Percentiles rank a stretch among this genome's conserved stretches.
These are phyloP conservation scores for Fusarium sublunatum DNA, from an alignment of 2,329 filamentous ascomycete species.

Conservation along the genomic window DNA sequence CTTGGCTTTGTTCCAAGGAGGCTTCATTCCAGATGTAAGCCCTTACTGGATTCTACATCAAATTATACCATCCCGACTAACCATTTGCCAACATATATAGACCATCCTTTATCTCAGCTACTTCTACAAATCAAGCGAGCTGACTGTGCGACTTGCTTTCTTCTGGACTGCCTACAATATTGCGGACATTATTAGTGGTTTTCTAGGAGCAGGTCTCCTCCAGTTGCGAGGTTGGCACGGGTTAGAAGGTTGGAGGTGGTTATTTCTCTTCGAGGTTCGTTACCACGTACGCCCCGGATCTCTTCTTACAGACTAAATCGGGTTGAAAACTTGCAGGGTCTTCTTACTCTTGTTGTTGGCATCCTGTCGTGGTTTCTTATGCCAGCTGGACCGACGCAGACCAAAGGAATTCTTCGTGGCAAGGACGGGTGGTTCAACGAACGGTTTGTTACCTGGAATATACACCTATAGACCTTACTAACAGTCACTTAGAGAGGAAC, in stretches of 20 bases:
- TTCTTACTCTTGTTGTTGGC: slow-evolving; percentile 47
- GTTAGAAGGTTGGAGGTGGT: slow-evolving; percentile 68
- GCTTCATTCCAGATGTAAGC: slow-evolving; percentile 36
- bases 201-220: slow-evolving; percentile 60
- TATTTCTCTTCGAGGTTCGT: slow-evolving; percentile 57
- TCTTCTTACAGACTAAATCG: neutral
- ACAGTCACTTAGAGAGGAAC: slow-evolving; percentile 54
- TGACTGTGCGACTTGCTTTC: slow-evolving; percentile 72
- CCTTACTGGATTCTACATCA: no score
- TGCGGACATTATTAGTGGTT: slow-evolving; percentile 32
- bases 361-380: slow-evolving; percentile 37
- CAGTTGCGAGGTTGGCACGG: slow-evolving; percentile 63
- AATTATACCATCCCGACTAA: neutral
- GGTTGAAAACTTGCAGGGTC: slow-evolving; percentile 16
- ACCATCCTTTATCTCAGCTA: slow-evolving; percentile 73
- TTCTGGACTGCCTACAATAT: slow-evolving; percentile 67
- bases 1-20: slow-evolving; percentile 32
- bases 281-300: neutral
- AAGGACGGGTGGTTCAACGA: slow-evolving; percentile 52
- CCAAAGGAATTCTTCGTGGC: slow-evolving; percentile 52
- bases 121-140: slow-evolving; percentile 66
- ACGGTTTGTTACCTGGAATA: slow-evolving; percentile 7
- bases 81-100: slow-evolving; percentile 24
- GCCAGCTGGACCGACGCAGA: slow-evolving; percentile 53
- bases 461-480: neutral